Evolutionary conservation across 2,329 filamentous ascomycete genomes (phyloP), one percentile per base, ranked within the genome.

Genomic region (Colletotrichum ledebouriae): DNA sequence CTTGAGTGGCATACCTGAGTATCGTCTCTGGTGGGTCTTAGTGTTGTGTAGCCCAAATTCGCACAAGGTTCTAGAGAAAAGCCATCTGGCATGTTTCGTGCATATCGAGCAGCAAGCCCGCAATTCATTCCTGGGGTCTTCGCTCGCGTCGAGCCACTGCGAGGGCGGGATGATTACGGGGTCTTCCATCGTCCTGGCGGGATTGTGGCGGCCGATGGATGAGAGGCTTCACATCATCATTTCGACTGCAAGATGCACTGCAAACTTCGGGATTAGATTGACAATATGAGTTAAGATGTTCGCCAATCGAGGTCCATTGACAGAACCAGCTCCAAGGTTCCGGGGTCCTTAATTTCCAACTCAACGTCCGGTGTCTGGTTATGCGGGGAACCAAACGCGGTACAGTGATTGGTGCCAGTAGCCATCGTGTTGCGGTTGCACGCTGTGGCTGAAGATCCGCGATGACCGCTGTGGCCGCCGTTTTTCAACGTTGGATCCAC

Each of bases 251-350:
- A 44, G 29, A 25, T 56, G 44, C 53, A 10, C 22, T 33, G 15
- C 20, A 49, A 42, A 22, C n/a, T 17, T 22, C 46, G 22, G 4
- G 7, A 39, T 3, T 13, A 22, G n/a, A 33, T 22, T 58, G 29
- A 22, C 12, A 20, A 13, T 41, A 33, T 11, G 20, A 25, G 9
- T 15, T 39, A 37, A 25, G 7, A n/a, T 25, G 33, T 41, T 68
- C 55, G 34, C 41, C 55, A 47, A 56, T 59, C 17, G 55, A 65
- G 41, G 12, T 13, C 22, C 25, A n/a, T 22, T 57, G 6, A 39
- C n/a, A 59, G 61, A 65, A 59, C 61, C 65, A 55, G 55, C 17
- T 37, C 55, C 65, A 50, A 59, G 65, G 65, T 59, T 56, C 33
- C 41, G 65, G 61, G 41, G 55, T 60, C 65, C 34, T 65, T 59